These are phyloP conservation scores for Dactylonectria estremocensis DNA, from an alignment of 2,329 filamentous ascomycete species.

Conservation along the genomic window DNA sequence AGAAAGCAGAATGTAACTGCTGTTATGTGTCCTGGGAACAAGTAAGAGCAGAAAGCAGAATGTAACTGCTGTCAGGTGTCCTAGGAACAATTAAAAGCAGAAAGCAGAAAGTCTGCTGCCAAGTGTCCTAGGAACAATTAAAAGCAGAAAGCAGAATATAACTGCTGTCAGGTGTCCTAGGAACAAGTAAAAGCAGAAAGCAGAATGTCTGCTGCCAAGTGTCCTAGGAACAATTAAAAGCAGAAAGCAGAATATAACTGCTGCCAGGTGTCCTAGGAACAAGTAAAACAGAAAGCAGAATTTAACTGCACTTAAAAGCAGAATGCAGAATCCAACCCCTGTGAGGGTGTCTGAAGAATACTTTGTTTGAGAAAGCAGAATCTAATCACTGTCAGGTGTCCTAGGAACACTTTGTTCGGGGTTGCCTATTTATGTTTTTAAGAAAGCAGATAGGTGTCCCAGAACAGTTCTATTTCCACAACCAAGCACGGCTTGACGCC, in stretches of 20 bases:
- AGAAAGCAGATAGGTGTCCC: conserved; percentile 1
- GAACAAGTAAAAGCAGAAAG: not conserved
- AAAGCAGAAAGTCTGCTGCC: too few species aligned
- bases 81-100: too few species aligned
- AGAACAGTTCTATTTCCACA: conserved; percentile 2
- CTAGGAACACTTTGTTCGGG: not conserved
- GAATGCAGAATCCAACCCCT: conserved; percentile 1
- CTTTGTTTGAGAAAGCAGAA: not conserved
- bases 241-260: not conserved
- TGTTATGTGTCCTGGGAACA: too few species aligned
- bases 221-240: conserved; percentile 1
- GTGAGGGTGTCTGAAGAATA: not conserved
- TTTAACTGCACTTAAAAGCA: not conserved
- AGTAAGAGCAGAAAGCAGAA: too few species aligned
- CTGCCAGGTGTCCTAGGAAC: conserved; percentile 2
- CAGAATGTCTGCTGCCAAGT: not conserved
- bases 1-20: too few species aligned
- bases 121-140: conserved; percentile 1
- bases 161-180: not conserved
- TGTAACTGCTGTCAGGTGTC: too few species aligned
- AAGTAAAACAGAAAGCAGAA: not conserved
- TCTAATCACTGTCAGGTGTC: too few species aligned
- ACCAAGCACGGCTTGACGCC: not conserved
- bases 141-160: not conserved
- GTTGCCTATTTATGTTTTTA: conserved; percentile 2